Evolutionary conservation across 495 filamentous ascomycete genomes (phyloP).

Genomic region (Diplogelasinospora grovesii): DNA sequence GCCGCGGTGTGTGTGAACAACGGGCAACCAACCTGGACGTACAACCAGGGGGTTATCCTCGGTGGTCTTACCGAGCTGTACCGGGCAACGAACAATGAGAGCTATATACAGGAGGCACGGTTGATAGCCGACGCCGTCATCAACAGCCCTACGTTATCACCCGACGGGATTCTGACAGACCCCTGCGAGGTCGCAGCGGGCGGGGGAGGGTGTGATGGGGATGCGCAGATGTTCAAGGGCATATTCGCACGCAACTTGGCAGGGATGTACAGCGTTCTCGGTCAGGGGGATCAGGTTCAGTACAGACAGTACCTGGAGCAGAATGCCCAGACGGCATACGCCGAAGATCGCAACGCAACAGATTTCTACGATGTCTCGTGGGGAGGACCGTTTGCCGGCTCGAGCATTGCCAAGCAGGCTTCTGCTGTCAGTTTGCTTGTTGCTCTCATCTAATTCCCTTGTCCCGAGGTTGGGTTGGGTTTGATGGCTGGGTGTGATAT

Average conservation of each 20-base stretch:
- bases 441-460: slow-evolving; percentile 23
- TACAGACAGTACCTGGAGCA: slow-evolving; percentile 46
- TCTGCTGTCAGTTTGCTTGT: slow-evolving; percentile 55
- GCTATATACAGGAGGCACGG: slow-evolving; percentile 47
- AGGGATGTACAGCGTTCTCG: slow-evolving; percentile 41
- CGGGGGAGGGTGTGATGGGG: slow-evolving; percentile 39
- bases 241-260: slow-evolving; percentile 60
- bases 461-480: no score
- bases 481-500: no score
- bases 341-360: slow-evolving; percentile 39
- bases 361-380: slow-evolving; percentile 50
- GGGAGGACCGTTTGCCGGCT: slow-evolving; percentile 45
- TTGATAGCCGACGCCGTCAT: slow-evolving; percentile 46
- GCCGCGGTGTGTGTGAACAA: slow-evolving; percentile 56
- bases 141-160: neutral
- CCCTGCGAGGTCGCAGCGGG: slow-evolving; percentile 38
- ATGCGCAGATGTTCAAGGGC: slow-evolving; percentile 67
- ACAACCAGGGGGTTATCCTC: slow-evolving; percentile 71
- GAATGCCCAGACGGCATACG: slow-evolving; percentile 54
- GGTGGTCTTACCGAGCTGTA: slow-evolving; percentile 49
- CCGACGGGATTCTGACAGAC: slow-evolving; percentile 55
- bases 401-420: slow-evolving; percentile 51
- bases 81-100: slow-evolving; percentile 11
- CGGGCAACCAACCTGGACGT: slow-evolving; percentile 53
- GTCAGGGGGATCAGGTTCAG: slow-evolving; percentile 34